Conservation (phyloP, 208 protist species). For the Leishmania guyanensis region DNA sequence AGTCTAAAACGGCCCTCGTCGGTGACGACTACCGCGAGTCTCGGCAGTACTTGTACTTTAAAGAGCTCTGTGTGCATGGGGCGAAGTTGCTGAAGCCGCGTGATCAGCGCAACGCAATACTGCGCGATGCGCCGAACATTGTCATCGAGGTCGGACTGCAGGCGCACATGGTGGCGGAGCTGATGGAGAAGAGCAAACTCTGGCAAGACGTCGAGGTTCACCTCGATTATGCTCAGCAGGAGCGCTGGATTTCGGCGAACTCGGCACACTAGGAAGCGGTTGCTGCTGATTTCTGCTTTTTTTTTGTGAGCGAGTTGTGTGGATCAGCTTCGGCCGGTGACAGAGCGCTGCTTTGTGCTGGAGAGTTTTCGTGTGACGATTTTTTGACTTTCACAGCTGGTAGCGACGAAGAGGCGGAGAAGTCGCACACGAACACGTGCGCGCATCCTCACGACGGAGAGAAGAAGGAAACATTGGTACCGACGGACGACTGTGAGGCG, state of each 20-base stretch:
- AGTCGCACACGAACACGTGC: background rate
- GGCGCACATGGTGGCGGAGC: constrained; percentile 66
- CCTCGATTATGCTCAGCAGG: constrained; percentile 73
- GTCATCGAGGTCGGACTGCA: constrained; percentile 82
- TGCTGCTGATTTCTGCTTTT: background rate
- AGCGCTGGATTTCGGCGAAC: constrained; percentile 77
- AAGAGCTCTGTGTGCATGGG: constrained; percentile 82
- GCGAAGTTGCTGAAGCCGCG: constrained; percentile 59
- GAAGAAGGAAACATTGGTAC: background rate
- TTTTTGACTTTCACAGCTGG: background rate
- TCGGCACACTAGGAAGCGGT: constrained; percentile 42
- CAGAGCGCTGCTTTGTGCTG: background rate
- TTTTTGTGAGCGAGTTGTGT: background rate
- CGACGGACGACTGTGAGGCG: background rate
- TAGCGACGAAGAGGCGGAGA: background rate
- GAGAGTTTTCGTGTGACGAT: background rate
- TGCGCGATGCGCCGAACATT: constrained; percentile 62
- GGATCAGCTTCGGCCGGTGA: background rate
- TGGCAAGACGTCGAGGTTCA: constrained; percentile 77
- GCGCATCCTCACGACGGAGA: background rate
- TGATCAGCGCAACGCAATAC: constrained; percentile 24
- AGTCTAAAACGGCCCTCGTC: constrained; percentile 83
- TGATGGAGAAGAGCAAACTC: constrained; percentile 68
- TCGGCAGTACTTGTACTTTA: constrained; percentile 84
- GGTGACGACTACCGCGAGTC: constrained; percentile 68